Evolutionary conservation across 2,329 filamentous ascomycete genomes (phyloP).

Genomic region (Penicillium sp.): DNA sequence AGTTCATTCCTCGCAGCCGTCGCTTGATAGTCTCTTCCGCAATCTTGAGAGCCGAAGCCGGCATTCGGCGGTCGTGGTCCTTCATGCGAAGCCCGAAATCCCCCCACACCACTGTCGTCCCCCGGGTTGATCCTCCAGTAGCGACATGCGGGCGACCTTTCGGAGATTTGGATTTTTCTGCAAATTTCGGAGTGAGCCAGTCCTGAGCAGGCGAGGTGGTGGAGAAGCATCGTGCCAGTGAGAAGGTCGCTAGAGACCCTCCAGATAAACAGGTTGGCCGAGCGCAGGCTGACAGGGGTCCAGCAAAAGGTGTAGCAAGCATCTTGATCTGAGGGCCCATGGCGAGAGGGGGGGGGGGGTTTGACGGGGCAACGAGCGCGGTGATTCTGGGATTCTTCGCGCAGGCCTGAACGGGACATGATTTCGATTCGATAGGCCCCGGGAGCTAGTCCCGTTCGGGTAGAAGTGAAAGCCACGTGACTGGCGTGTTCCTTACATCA

Average conservation of each 20-base stretch:
- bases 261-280: conserved; percentile 39
- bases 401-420: conserved; percentile 19
- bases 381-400: too few relatives aligned
- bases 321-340: conserved; percentile 40
- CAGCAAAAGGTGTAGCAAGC: conserved; percentile 35
- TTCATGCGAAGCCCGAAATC: conserved; percentile 92
- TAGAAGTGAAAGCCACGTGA: conserved; percentile 27
- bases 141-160: conserved; percentile 85
- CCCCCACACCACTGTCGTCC: conserved; percentile 93
- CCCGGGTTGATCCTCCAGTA: conserved; percentile 85
- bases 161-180: conserved; percentile 79
- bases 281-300: conserved; percentile 35
- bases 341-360: conserved; percentile 14
- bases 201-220: conserved; percentile 61
- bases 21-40: conserved; percentile 92
- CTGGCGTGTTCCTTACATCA: conserved; percentile 21
- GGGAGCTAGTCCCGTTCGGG: conserved; percentile 14
- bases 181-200: conserved; percentile 79
- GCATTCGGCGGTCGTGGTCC: conserved; percentile 89
- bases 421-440: too few relatives aligned
- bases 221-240: conserved; percentile 65
- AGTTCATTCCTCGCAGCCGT: conserved; percentile 84
- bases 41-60: conserved; percentile 78
- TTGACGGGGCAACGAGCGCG: conserved; percentile 11
- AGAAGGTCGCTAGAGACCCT: conserved; percentile 29